These are phyloP conservation scores for Starmerella apicola DNA, from an alignment of 805 yeast species.

Conservation along the genomic window DNA sequence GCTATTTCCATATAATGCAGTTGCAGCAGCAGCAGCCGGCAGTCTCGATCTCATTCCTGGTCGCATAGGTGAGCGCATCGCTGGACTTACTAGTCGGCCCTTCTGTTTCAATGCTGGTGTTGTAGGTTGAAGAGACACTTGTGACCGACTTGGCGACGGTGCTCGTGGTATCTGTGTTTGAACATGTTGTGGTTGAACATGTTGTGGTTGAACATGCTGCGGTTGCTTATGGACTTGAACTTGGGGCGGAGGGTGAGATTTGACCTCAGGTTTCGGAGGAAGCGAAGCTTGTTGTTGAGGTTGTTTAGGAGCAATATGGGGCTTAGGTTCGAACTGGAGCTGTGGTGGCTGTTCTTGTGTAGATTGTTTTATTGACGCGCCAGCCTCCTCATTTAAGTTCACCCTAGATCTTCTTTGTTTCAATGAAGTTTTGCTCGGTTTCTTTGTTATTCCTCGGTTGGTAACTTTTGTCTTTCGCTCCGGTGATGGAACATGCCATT, in stretches of 20 bases:
- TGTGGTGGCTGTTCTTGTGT: too few relatives aligned
- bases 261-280: too few relatives aligned
- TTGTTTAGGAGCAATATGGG: too few relatives aligned
- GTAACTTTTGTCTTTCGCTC: constrained; percentile 5
- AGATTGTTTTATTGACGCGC: too few relatives aligned
- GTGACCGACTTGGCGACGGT: too few relatives aligned
- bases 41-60: constrained; percentile 3
- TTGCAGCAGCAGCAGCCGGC: constrained; percentile 19
- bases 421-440: constrained; percentile 14
- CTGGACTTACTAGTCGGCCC: constrained; percentile 11
- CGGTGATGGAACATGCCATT: constrained; percentile 10
- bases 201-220: not conserved
- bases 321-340: too few relatives aligned
- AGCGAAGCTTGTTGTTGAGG: too few relatives aligned
- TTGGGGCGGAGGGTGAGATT: too few relatives aligned
- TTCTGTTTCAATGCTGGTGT: constrained; percentile 11
- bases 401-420: constrained; percentile 10
- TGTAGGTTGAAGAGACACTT: too few relatives aligned
- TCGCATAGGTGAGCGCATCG: constrained; percentile 15
- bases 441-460: constrained; percentile 15
- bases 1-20: constrained; percentile 13
- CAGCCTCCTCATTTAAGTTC: constrained; percentile 6
- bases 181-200: not conserved
- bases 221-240: not conserved
- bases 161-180: too few relatives aligned